Base-by-base conservation (phyloP, 176 grass and related monocot species). In the Paspalum vaginatum region DNA sequence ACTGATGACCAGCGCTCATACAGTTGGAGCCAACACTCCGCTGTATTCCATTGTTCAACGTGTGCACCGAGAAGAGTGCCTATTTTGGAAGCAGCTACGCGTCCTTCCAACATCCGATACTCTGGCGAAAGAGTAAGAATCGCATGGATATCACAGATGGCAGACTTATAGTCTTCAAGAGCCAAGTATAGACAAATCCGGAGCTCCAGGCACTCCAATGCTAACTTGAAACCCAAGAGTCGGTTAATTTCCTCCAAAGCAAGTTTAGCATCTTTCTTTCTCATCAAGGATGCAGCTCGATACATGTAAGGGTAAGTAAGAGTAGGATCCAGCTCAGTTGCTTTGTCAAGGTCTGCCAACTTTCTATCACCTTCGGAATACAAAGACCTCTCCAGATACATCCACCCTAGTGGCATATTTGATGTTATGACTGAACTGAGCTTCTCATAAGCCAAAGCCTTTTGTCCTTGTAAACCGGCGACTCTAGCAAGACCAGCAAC, bases 231-330 rank as follows among this genome's bases (percentile, higher is more conserved):
- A 61, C 91, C 94, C 72, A 97, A 74, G 51, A 97, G 70, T 57
- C 82, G 76, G 63, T 94, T 94, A 77, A 97, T 91, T 87, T 97
- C 94, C 64, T 84, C 87, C 58, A 97, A 75, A 61, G 94, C 89
- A 72, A 91, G 91, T 83, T 89, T 90, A 24, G 89, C 75, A 75
- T 91, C 89, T 80, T 90, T 90, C 39, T 91, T 97, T 88, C 92
- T 97, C 85, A 97, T 91, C 63, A 92, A 88, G 48, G 80, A 88
- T 74, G 90, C 75, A 68, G 94, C 91, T 50, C 91, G 87, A 72
- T 85, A 94, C 94, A 97, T 94, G 78, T 97, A 97, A 46, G 94
- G 94, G 80, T 94, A 94, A 55, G 71, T 94, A 41, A 97, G 87
- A 76, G 91, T 97, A 68, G 94, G 94, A 56, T 97, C 94, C 65